Evolutionary conservation across 768 basidiomycete genomes (phyloP).

Genomic region (Pulveroboletus ravenelii): DNA sequence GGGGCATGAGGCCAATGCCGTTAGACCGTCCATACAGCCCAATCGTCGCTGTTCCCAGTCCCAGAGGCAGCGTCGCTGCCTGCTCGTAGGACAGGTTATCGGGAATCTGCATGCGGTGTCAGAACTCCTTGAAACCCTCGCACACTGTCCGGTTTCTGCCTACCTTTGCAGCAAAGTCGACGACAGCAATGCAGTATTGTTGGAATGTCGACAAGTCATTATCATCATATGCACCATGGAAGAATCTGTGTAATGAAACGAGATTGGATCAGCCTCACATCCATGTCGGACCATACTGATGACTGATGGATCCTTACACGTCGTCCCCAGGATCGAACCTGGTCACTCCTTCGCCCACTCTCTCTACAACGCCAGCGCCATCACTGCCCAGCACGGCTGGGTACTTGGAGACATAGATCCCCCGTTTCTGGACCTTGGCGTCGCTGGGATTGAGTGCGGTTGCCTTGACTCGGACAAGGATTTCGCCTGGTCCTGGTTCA

Average conservation of each 20-base stretch:
- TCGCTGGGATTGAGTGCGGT: slow-evolving; percentile 52
- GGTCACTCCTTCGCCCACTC: slow-evolving; percentile 48
- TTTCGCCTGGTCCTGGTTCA: slow-evolving; percentile 42
- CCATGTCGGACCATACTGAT: slow-evolving; percentile 4
- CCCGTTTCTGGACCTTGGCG: slow-evolving; percentile 44
- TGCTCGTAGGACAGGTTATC: slow-evolving; percentile 43
- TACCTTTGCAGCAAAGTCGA: slow-evolving; percentile 40
- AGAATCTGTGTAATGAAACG: slow-evolving; percentile 31
- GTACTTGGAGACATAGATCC: slow-evolving; percentile 35
- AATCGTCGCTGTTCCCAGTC: slow-evolving; percentile 45
- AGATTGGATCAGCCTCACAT: slow-evolving; percentile 24
- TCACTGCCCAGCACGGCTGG: slow-evolving; percentile 48
- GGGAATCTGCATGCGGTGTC: slow-evolving; percentile 39
- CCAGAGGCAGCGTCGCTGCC: slow-evolving; percentile 46
- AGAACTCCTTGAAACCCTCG: slow-evolving; percentile 1
- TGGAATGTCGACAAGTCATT: slow-evolving; percentile 41
- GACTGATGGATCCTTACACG: slow-evolving; percentile 37
- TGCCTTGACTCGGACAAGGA: slow-evolving; percentile 45
- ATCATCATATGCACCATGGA: slow-evolving; percentile 35
- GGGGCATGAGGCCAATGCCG: slow-evolving; percentile 39
- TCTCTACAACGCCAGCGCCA: slow-evolving; percentile 47
- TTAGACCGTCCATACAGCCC: slow-evolving; percentile 42
- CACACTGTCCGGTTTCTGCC: background rate
- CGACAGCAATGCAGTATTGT: slow-evolving; percentile 39
- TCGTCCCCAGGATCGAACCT: slow-evolving; percentile 47